Evolutionary conservation across 352 stramenopile genomes (phyloP).

Genomic region (Phytophthora megakarya): DNA sequence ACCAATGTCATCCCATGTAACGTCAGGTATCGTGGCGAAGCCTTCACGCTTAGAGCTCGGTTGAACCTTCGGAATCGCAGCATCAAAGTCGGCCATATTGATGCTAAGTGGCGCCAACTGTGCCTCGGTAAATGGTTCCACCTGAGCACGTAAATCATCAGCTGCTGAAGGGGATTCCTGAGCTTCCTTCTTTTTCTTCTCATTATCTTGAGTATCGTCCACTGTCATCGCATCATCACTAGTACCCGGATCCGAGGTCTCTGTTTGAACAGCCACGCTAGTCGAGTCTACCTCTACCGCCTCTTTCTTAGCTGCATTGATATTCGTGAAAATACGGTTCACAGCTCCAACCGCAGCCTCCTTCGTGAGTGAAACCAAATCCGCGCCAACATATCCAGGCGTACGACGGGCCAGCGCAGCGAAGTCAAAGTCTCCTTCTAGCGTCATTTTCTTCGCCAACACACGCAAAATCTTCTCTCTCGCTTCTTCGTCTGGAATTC

Average conservation of each 20-base stretch:
- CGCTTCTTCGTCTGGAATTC: constrained; percentile 96
- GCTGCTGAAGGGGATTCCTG: constrained; percentile 40
- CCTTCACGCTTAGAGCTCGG: constrained; percentile 98
- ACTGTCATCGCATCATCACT: constrained; percentile 34
- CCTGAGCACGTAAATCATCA: constrained; percentile 67
- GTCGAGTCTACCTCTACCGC: constrained; percentile 15
- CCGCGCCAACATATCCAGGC: constrained; percentile 97
- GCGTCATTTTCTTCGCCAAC: constrained; percentile 93
- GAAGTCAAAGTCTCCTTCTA: constrained; percentile 95
- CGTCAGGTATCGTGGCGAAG: constrained; percentile 98
- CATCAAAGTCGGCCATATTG: constrained; percentile 97
- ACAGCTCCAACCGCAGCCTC: constrained; percentile 98
- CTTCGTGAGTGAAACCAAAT: constrained; percentile 97
- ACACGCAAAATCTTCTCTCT: constrained; percentile 95
- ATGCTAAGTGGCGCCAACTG: constrained; percentile 94
- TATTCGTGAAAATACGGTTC: constrained; percentile 96
- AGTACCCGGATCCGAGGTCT: constrained; percentile 12
- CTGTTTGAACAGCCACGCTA: constrained; percentile 11
- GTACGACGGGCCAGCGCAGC: constrained; percentile 91
- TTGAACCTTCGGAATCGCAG: constrained; percentile 96
- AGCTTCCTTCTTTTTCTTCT: constrained; percentile 17
- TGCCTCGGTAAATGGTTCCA: constrained; percentile 86
- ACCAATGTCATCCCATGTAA: constrained; percentile 98
- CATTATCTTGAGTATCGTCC: constrained; percentile 15
- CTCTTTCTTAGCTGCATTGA: constrained; percentile 38